These are phyloP conservation scores for Cucumis sativus DNA, from an alignment of 306 rosid species.

Conservation along the genomic window DNA sequence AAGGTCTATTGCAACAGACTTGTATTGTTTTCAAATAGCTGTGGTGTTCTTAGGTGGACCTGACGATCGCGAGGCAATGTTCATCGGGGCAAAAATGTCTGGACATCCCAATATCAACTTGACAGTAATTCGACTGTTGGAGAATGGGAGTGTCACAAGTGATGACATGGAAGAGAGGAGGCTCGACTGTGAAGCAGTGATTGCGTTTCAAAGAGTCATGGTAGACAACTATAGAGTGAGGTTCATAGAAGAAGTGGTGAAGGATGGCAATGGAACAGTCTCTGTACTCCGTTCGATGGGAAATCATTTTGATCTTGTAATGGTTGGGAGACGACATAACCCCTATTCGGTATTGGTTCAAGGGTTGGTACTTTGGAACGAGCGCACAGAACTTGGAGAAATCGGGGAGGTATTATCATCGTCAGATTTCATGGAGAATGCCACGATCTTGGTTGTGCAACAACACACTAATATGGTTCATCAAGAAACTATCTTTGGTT, in stretches of 20 bases:
- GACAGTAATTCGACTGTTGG: constrained; percentile 14
- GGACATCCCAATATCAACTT: constrained; percentile 14
- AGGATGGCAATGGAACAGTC: constrained; percentile 19
- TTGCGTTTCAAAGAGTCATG: constrained; percentile 15
- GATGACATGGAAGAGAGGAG: constrained; percentile 12
- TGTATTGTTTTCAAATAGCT: constrained; percentile 13
- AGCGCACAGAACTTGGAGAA: constrained; percentile 14
- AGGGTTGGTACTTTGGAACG: constrained; percentile 14
- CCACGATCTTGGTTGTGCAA: constrained; percentile 23
- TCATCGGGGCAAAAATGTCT: constrained; percentile 21
- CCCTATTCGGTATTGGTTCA: not conserved
- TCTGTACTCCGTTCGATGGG: constrained; percentile 18
- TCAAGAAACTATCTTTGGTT: no score
- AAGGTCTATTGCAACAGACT: not conserved
- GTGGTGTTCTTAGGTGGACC: constrained; percentile 27
- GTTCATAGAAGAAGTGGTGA: constrained; percentile 25
- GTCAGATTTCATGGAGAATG: constrained; percentile 9
- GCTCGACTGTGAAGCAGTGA: constrained; percentile 14
- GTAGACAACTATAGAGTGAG: constrained; percentile 6
- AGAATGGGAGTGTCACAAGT: not conserved
- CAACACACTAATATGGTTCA: constrained; percentile 9
- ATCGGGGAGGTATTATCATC: constrained; percentile 18
- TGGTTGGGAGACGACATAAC: constrained; percentile 23
- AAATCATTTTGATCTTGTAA: constrained; percentile 13
- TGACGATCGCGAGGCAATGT: constrained; percentile 26